Evolutionary conservation across 192 early-diverging fungal species (phyloP), one percentile per base, ranked within the genome.

Genomic region (Pecoramyces ruminantium): DNA sequence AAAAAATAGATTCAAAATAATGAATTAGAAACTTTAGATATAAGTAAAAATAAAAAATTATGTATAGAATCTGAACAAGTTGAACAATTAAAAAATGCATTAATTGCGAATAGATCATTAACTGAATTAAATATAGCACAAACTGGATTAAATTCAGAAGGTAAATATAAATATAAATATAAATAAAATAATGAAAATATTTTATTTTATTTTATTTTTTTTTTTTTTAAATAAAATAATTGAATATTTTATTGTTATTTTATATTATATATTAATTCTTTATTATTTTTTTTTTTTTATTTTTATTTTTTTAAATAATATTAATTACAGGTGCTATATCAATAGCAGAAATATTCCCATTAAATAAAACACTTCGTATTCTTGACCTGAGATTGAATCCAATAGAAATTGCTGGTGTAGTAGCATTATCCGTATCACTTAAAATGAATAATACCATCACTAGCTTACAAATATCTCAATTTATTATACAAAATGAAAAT

Each of bases 401-500:
- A 14, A 93, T 97, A 39, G 91, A 93, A 29, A 83, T 95, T 81
- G 93, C 92, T 2, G 96, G 95, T 13, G 84, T 94, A 15, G 92
- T 94, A 88, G 94, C 95, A 8, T 85, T 97, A n/a, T 87, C 93
- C 6, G 92, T 91, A 14, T 92, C 92, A n/a, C 87, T 96, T 38
- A 92, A 92, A 80, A 91, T 94, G 83, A 97, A 95, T 85, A 83
- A 86, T 58, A 91, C 91, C 77, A 82, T 97, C 77, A 90, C 90
- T 29, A 90, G 88, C 80, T 83, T 97, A 38, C 94, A 95, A 79
- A 83, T 97, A 79, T 82, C 81, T 13, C 85, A 83, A 51, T 29
- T 40, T 13, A 21, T 82, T 25, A 58, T 82, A 0, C 29, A 82
- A 38, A 78, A 83, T 28, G 30, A 81, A 34, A 34, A 34, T 34